Base-by-base conservation (phyloP, 495 filamentous ascomycete genomes). In the Neurospora pannonica region DNA sequence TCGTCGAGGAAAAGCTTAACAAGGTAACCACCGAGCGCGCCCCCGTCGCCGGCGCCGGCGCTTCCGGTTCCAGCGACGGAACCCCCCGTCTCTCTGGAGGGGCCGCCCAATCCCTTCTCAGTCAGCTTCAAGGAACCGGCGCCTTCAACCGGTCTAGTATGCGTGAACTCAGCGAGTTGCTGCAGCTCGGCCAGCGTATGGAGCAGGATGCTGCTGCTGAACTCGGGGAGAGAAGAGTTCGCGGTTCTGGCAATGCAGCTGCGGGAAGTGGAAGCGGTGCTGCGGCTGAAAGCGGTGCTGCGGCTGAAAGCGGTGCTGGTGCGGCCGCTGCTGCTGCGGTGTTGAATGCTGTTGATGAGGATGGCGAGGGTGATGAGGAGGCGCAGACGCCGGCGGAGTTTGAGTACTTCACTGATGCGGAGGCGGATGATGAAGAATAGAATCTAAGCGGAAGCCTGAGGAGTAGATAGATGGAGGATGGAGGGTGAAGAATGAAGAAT, bases 1-100 rank as follows among this genome's bases (percentile, higher is more conserved):
- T 94, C 13, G 87, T 98, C 76, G 94, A 97, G 79, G 89, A 97
- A 79, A 94, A 95, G 83, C 89, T 93, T 19, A 93, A 92, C 85
- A 95, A 94, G 82, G 85, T 89, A 17, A 90, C 90, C 38, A 86
- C 86, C 9, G 90, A 92, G 82, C 90, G 88, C 75, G 88, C 91
- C 1, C 85, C 86, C 21, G 86, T 86, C 8, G 84, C 83, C 2
- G 82, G 82, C 9, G 48, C 48, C 48, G 79, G 76, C 9, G 74
- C 75, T 9, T 5, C 76, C 11, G 79, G 78, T 19, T 77, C 78
- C 11, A 71, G 70, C 13, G 72, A 67, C 5, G 46, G 46, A 48
- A 48, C 46, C 10, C 76, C 74, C 9, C 78, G 74, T 72, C 71
- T 36, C 70, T 60, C 17, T 60, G 75, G 10, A 67, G 73, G 62